phyloP scores from a whole-genome alignment of 805 yeast genomes.

The Priceomyces carsonii region DNA sequence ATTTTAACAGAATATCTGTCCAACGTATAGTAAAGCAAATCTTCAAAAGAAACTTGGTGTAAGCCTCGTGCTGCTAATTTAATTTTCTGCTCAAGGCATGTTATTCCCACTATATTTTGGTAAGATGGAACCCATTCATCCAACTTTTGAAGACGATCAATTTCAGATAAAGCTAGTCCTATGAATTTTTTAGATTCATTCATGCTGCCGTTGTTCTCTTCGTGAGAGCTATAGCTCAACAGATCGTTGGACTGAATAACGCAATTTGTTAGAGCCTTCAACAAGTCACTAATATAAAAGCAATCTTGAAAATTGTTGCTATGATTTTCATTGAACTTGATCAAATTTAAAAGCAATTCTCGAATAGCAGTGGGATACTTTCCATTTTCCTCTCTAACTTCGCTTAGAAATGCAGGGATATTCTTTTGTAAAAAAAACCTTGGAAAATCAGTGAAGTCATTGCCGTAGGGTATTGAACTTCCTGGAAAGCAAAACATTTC shows the following conservation, averaged over 20 bases:
- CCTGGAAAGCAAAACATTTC: slow-evolving; percentile 69
- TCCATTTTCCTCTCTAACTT: slow-evolving; percentile 62
- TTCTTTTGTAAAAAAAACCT: slow-evolving; percentile 69
- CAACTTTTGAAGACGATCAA: slow-evolving; percentile 72
- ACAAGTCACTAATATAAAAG: slow-evolving; percentile 59
- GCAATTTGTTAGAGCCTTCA: slow-evolving; percentile 50
- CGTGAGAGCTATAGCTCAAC: slow-evolving; percentile 9
- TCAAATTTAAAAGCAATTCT: slow-evolving; percentile 63
- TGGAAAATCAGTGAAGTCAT: slow-evolving; percentile 75
- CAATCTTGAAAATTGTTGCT: slow-evolving; percentile 76
- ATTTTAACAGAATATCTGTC: slow-evolving; percentile 50
- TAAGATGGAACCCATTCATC: slow-evolving; percentile 87
- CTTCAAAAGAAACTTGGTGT: slow-evolving; percentile 51
- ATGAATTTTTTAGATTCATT: slow-evolving; percentile 18
- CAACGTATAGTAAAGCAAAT: slow-evolving; percentile 54
- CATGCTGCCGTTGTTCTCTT: slow-evolving; percentile 7
- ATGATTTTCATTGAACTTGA: slow-evolving; percentile 84
- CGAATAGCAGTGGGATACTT: slow-evolving; percentile 58
- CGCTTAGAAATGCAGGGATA: slow-evolving; percentile 62
- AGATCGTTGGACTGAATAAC: slow-evolving; percentile 20
- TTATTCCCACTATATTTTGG: slow-evolving; percentile 52
- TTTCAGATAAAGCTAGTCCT: slow-evolving; percentile 52
- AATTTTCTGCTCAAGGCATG: slow-evolving; percentile 61
- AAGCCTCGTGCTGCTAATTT: slow-evolving; percentile 58
- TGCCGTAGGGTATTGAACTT: slow-evolving; percentile 67